Evolutionary conservation across 768 basidiomycete genomes (phyloP).

Genomic region (Boletus tylopilopsis): DNA sequence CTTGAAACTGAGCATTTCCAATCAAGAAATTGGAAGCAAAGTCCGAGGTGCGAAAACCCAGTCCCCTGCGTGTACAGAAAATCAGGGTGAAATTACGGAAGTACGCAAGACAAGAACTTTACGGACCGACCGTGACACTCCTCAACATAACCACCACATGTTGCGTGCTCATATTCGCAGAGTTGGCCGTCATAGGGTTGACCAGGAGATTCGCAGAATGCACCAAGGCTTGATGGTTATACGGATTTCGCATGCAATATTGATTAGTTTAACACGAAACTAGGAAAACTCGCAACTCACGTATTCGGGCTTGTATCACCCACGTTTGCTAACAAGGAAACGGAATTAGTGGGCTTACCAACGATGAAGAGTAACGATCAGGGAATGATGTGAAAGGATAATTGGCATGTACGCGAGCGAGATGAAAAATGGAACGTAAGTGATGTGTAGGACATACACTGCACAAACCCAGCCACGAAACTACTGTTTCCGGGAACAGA

Average conservation of each 20-base stretch:
- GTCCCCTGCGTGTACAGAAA: constrained; percentile 46
- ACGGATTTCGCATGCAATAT: constrained; percentile 1
- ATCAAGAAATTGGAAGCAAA: constrained; percentile 76
- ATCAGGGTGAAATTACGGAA: not conserved
- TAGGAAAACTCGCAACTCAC: constrained; percentile 38
- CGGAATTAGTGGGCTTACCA: not conserved
- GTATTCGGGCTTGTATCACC: constrained; percentile 80
- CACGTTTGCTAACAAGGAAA: constrained; percentile 55
- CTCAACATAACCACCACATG: constrained; percentile 65
- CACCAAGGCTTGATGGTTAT: constrained; percentile 44
- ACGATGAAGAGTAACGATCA: not conserved
- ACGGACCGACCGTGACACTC: constrained; percentile 69
- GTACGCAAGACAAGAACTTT: not conserved
- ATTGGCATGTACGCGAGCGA: not conserved
- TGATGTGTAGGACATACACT: constrained; percentile 44
- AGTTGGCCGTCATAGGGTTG: constrained; percentile 59
- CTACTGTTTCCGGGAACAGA: constrained; percentile 64
- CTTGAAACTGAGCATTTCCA: constrained; percentile 64
- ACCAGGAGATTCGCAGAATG: constrained; percentile 77
- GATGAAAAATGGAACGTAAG: not conserved
- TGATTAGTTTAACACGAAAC: not conserved
- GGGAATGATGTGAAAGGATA: not conserved
- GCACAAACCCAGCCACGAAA: constrained; percentile 74
- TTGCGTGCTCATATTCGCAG: constrained; percentile 70
- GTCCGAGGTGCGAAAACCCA: constrained; percentile 70